Percentiles rank a stretch among this genome's conserved stretches.
These are phyloP conservation scores for Podila epigama DNA, from an alignment of 192 early-diverging fungal genomes.

Conservation along the genomic window DNA sequence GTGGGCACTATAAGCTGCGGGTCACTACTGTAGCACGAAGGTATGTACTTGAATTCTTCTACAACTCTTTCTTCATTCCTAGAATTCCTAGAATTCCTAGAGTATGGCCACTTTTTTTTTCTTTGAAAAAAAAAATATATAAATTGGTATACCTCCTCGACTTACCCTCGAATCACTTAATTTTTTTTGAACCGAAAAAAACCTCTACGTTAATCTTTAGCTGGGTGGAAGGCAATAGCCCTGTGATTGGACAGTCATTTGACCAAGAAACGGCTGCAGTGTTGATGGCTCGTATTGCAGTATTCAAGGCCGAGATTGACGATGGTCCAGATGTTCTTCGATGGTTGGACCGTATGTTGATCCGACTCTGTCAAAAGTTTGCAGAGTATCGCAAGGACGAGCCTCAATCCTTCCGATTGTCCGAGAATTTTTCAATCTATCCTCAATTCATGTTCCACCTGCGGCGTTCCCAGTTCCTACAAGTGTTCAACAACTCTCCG, in stretches of 20 bases:
- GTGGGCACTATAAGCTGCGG: slow-evolving; percentile 87
- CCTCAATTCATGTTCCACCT: slow-evolving; percentile 99
- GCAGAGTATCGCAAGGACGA: slow-evolving; percentile 98
- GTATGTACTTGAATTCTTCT: background rate
- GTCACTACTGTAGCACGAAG: slow-evolving; percentile 95
- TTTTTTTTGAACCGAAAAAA: too few relatives aligned
- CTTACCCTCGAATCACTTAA: too few relatives aligned
- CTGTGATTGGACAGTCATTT: slow-evolving; percentile 90
- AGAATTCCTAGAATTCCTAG: too few relatives aligned
- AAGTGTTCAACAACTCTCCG: slow-evolving; percentile 99
- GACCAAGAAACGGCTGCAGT: slow-evolving; percentile 99
- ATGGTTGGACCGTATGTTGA: slow-evolving; percentile 98
- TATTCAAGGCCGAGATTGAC: slow-evolving; percentile 98
- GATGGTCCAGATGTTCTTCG: slow-evolving; percentile 96
- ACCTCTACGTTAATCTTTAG: too few relatives aligned
- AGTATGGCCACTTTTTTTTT: too few relatives aligned
- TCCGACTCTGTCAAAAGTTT: slow-evolving; percentile 97
- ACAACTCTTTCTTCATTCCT: background rate
- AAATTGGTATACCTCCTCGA: too few relatives aligned
- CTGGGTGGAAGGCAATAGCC: slow-evolving; percentile 81
- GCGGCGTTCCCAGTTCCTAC: slow-evolving; percentile 95
- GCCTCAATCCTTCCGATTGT: slow-evolving; percentile 87
- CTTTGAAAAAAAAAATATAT: too few relatives aligned
- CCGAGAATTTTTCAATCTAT: slow-evolving; percentile 97
- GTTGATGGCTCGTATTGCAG: slow-evolving; percentile 95